Evolutionary conservation across 129 eudicot species (phyloP).

Genomic region (Dittrichia graveolens): DNA sequence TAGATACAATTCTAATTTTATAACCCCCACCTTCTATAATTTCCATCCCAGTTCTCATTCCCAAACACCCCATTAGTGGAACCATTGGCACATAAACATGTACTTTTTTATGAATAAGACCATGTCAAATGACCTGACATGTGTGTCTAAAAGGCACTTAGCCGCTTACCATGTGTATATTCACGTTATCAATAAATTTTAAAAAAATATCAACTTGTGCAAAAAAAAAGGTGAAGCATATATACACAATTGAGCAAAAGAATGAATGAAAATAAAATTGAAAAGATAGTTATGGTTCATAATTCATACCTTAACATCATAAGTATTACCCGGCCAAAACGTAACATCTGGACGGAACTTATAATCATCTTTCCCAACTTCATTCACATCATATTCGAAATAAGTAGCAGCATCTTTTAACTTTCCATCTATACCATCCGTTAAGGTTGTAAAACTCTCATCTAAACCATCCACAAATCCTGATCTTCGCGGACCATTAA

Average conservation of each 20-base stretch:
- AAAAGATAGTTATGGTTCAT: not conserved
- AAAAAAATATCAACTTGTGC: not conserved
- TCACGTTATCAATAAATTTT: too few species aligned
- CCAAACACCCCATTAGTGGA: not conserved
- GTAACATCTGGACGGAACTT: slow-evolving; percentile 64
- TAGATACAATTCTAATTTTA: not conserved
- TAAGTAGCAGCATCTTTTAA: slow-evolving; percentile 57
- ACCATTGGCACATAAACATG: not conserved
- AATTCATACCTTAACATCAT: slow-evolving; percentile 57
- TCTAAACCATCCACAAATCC: slow-evolving; percentile 49
- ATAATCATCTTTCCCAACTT: slow-evolving; percentile 51
- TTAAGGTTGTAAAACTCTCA: slow-evolving; percentile 45
- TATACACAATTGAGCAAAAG: not conserved
- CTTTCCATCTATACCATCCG: slow-evolving; percentile 64
- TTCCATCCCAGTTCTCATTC: not conserved
- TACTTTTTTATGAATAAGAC: not conserved
- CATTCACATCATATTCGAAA: slow-evolving; percentile 53
- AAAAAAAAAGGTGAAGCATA: too few species aligned
- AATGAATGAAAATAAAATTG: not conserved
- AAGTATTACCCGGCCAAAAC: slow-evolving; percentile 49
- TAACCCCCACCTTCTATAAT: not conserved
- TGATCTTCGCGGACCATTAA: slow-evolving; percentile 29
- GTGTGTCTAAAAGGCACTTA: not conserved
- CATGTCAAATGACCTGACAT: not conserved
- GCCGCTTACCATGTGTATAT: not conserved